Evolutionary conservation across 73 alveolate genomes (phyloP), one percentile per base, ranked within the genome.

Genomic region (Paramecium sexaurelia): DNA sequence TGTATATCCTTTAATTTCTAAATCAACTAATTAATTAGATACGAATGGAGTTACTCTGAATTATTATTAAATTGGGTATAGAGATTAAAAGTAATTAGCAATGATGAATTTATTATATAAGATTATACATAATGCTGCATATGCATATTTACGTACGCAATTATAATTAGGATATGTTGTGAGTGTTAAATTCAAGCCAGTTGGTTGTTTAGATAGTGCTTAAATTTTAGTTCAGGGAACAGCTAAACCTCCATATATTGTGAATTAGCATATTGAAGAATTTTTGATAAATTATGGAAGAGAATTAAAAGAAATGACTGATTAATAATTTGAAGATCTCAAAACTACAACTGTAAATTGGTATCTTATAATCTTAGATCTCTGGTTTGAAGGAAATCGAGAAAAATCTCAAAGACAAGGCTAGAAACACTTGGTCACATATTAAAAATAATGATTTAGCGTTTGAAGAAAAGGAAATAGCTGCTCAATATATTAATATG

Each of bases 191-290:
- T 73, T 73, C n/a, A 73, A 41, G 11, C 87, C 87, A n/a, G 56
- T 27, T 73, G 87, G 87, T 32, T 73, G 87, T 73, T 29, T 73
- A n/a, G 87, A 73, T n/a, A 35, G 61, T 73, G 87, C 87, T 29
- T 17, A 35, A 35, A 73, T 73, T 33, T 32, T 73, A 6, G 87
- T 73, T 9, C 35, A 73, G 27, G 87, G 87, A 32, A 73, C 87
- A 73, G 87, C 87, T 8, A 32, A 73, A 35, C 87, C 87, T 15
- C 87, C 87, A 15, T 73, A 73, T 73, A 9, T 35, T 35, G 87
- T 73, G 15, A 73, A 73, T 73, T 20, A 73, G 19, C 32, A 73
- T 20, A 73, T 73, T 32, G 87, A 73, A 73, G 57, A 32, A n/a
- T 73, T 73, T 13, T 35, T 73, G 19, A 73, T 73, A 33, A 32